Percentiles rank a stretch among this genome's conserved stretches.
Evolutionary conservation across 2,329 filamentous ascomycete species (phyloP).

Genomic region (Colletotrichum musae): DNA sequence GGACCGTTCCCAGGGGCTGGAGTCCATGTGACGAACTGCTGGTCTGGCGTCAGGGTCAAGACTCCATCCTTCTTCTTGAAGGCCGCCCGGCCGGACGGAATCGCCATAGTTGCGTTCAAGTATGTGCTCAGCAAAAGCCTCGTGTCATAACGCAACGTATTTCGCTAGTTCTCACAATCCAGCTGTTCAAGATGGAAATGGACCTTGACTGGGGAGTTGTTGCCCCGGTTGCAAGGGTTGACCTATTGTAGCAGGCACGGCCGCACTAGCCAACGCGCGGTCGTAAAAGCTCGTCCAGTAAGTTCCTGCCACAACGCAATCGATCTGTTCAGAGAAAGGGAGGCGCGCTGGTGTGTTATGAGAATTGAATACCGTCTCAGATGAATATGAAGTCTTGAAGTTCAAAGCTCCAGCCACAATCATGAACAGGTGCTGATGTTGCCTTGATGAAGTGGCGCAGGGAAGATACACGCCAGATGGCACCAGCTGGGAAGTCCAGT

Average conservation of each 20-base stretch:
- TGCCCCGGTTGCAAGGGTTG: constrained; percentile 23
- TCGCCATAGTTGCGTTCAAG: constrained; percentile 62
- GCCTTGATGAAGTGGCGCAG: constrained; percentile 27
- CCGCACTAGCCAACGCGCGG: constrained; percentile 30
- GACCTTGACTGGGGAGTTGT: constrained; percentile 6
- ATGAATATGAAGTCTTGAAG: constrained; percentile 24
- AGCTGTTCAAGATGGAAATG: constrained; percentile 1
- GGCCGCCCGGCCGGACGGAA: constrained; percentile 76
- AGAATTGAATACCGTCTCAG: constrained; percentile 11
- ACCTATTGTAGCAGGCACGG: constrained; percentile 28
- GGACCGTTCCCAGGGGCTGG: constrained; percentile 75
- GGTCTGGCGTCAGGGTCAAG: constrained; percentile 81
- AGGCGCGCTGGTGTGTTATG: constrained; percentile 7
- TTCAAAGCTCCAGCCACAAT: constrained; percentile 29
- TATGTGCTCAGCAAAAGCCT: constrained; percentile 1
- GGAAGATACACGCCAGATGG: background rate
- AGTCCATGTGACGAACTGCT: constrained; percentile 84
- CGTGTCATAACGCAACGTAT: constrained; percentile 7
- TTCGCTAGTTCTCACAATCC: constrained; percentile 23
- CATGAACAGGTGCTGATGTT: constrained; percentile 13
- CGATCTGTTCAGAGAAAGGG: background rate
- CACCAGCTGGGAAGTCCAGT: background rate
- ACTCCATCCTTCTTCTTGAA: constrained; percentile 98
- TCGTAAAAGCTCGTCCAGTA: constrained; percentile 8
- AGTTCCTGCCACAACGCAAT: background rate